Conservation (phyloP, 2,329 filamentous ascomycete genomes). For the Alternaria hordeiaustralica region DNA sequence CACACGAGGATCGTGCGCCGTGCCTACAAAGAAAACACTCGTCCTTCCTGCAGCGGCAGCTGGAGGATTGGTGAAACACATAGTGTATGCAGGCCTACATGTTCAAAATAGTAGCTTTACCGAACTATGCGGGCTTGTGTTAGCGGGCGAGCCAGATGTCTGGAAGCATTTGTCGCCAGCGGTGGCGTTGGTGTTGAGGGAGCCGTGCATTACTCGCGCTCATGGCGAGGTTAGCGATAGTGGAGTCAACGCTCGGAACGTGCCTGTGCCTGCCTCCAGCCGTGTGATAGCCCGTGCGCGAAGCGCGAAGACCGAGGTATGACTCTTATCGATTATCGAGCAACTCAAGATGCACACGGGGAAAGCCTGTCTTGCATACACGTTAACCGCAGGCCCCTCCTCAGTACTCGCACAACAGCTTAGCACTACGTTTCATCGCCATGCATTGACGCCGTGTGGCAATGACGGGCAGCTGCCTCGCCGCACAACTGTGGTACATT, state of each 20-base stretch:
- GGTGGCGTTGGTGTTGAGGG: slow-evolving; percentile 43
- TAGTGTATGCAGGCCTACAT: slow-evolving; percentile 12
- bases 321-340: neutral
- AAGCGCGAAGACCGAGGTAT: neutral
- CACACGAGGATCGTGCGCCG: neutral
- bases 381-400: neutral
- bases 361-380: neutral
- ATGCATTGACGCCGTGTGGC: slow-evolving; percentile 16
- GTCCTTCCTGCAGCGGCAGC: neutral
- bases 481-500: neutral
- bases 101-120: slow-evolving; percentile 7
- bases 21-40: neutral
- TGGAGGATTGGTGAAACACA: slow-evolving; percentile 4
- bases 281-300: neutral
- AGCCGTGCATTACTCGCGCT: slow-evolving; percentile 13
- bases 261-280: neutral
- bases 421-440: slow-evolving; percentile 2
- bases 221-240: neutral
- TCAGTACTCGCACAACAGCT: slow-evolving; percentile 1
- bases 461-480: slow-evolving; percentile 14
- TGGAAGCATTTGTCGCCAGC: slow-evolving; percentile 24
- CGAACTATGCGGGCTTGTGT: slow-evolving; percentile 25
- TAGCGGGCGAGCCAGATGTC: slow-evolving; percentile 24
- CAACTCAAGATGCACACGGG: neutral
- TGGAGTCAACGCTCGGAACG: neutral